These are phyloP conservation scores for Pestalotiopsis sp. DNA, from an alignment of 2,329 filamentous ascomycete genomes.

Conservation along the genomic window DNA sequence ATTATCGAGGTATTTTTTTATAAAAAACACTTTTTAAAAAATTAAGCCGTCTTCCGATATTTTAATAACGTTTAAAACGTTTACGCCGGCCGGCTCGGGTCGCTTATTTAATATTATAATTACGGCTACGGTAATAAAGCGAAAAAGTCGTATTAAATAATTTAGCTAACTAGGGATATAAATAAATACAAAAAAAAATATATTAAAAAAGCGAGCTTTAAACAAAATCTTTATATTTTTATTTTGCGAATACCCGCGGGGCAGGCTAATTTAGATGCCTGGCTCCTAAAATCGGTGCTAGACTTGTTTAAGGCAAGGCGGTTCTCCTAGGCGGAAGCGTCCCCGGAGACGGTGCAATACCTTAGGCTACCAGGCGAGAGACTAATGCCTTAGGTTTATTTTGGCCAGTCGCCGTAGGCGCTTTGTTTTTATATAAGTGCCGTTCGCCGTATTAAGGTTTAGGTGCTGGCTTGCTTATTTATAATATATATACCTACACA, in stretches of 20 bases:
- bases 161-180: neutral
- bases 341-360: too few species aligned
- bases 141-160: neutral
- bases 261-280: neutral
- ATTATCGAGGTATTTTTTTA: neutral
- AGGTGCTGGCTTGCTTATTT: too few species aligned
- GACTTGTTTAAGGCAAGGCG: too few species aligned
- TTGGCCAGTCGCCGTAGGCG: too few species aligned
- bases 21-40: neutral
- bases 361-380: too few species aligned
- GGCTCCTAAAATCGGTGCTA: neutral
- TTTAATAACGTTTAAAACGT: neutral
- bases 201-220: neutral
- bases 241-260: neutral
- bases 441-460: too few species aligned
- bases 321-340: too few species aligned
- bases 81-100: neutral
- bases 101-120: neutral
- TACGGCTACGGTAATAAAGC: neutral
- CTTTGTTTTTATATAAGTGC: too few species aligned
- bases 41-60: neutral
- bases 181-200: neutral
- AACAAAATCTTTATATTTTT: neutral
- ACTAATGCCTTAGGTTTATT: too few species aligned
- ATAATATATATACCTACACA: too few species aligned